A percentile compares a stretch with the other conserved stretches of the same genome.
phyloP scores from a whole-genome alignment of 345 rosid species.

The Eucalyptus regnans region DNA sequence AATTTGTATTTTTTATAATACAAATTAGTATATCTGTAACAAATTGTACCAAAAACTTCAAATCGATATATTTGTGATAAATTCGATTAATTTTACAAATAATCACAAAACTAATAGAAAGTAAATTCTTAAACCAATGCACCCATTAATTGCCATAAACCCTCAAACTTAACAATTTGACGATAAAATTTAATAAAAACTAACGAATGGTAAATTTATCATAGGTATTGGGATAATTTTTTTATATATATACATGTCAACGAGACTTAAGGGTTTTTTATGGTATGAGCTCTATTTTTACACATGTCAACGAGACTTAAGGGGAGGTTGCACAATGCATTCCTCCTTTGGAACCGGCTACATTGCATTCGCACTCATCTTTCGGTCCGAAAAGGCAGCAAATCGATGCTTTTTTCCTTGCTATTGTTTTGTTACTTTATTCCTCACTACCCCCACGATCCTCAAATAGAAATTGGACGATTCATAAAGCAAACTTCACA shows the following conservation, averaged over 20 bases:
- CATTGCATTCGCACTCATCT: neutral
- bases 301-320: neutral
- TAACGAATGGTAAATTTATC: no score
- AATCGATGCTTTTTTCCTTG: neutral
- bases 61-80: rapidly evolving
- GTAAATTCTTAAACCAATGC: no score
- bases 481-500: neutral
- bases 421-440: neutral
- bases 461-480: neutral
- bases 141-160: no score
- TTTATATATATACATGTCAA: no score
- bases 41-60: no score
- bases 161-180: no score
- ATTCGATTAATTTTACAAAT: no score
- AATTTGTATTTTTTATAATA: no score
- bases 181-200: rapidly evolving
- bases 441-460: neutral
- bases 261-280: no score
- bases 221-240: no score
- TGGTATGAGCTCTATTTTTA: no score
- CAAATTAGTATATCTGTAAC: rapidly evolving
- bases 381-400: neutral
- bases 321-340: neutral
- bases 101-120: rapidly evolving
- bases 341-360: neutral